phyloP scores from a whole-genome alignment of 2,329 filamentous ascomycete species.

The Pyricularia pennisetigena region DNA sequence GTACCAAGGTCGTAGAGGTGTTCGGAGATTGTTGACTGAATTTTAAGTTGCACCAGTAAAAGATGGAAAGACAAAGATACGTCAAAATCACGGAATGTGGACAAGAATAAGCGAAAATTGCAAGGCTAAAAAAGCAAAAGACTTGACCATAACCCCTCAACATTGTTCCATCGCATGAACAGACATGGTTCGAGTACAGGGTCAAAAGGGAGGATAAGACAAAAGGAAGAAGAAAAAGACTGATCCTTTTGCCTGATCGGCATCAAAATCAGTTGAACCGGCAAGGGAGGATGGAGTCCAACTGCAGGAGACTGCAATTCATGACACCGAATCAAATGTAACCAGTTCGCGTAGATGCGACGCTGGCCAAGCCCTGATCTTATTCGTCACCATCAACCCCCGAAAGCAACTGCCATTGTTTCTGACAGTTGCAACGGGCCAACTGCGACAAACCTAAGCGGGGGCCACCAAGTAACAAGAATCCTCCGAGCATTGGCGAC shows the following conservation, averaged over 20 bases:
- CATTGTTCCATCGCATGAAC: background rate
- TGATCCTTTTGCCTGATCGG: background rate
- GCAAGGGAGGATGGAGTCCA: background rate
- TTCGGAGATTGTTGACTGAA: no score
- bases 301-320: background rate
- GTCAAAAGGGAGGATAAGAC: background rate
- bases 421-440: background rate
- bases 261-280: background rate
- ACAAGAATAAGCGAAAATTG: background rate
- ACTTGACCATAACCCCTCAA: background rate
- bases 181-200: background rate
- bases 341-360: background rate
- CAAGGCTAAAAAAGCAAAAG: background rate
- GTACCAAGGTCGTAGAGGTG: no score
- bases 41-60: no score
- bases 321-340: background rate
- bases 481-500: background rate
- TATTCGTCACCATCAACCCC: background rate
- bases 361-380: background rate
- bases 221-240: background rate
- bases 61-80: no score
- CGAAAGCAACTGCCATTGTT: background rate
- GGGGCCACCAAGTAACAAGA: background rate
- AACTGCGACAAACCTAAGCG: background rate
- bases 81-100: background rate